Evolutionary conservation across 345 rosid genomes (phyloP).

Genomic region (Punica granatum): DNA sequence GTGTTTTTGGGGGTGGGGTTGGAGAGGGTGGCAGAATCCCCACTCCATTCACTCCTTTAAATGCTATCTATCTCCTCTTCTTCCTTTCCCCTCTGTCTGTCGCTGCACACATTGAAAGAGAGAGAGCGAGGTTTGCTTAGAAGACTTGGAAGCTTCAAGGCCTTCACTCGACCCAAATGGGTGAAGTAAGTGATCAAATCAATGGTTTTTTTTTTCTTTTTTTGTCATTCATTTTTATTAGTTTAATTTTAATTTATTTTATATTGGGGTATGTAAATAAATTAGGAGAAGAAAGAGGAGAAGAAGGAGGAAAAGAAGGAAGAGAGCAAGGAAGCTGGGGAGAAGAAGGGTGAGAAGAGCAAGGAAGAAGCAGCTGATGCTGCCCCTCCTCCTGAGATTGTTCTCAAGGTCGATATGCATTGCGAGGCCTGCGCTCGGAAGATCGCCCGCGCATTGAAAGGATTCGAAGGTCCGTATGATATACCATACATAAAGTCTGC

Average conservation of each 20-base stretch:
- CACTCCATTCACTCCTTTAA: constrained; percentile 4
- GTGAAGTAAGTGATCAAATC: constrained; percentile 28
- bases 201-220: neutral
- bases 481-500: neutral
- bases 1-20: neutral
- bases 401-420: constrained; percentile 76
- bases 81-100: neutral
- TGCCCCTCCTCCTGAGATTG: constrained; percentile 33
- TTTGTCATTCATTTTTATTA: neutral
- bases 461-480: constrained; percentile 42
- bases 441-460: constrained; percentile 50
- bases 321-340: neutral
- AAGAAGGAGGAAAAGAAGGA: constrained; percentile 4
- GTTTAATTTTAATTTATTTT: neutral
- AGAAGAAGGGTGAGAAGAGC: constrained; percentile 8
- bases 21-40: too few species aligned
- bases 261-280: neutral
- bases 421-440: constrained; percentile 77
- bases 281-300: constrained; percentile 10
- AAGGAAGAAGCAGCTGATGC: constrained; percentile 9
- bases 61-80: constrained; percentile 3
- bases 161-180: constrained; percentile 26
- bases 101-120: neutral
- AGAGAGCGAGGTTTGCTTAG: constrained; percentile 1
- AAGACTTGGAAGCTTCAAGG: neutral